Conservation (phyloP, 2,329 filamentous ascomycete species). For the Fusarium setosum region DNA sequence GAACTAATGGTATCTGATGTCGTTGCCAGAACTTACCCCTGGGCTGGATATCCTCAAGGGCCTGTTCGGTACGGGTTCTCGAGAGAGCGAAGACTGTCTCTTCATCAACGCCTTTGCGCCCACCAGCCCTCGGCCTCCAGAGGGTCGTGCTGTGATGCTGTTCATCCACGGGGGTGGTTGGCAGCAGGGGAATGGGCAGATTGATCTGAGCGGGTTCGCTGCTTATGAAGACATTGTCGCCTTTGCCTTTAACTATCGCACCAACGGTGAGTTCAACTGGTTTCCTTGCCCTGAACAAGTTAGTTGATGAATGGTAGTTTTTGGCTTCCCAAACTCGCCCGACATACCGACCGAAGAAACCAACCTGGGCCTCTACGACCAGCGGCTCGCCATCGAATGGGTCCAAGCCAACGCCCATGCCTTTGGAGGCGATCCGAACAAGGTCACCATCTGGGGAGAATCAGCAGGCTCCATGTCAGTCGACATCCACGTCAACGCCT, state of each 20-base stretch:
- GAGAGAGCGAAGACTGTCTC: constrained; percentile 45
- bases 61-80: constrained; percentile 31
- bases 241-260: constrained; percentile 43
- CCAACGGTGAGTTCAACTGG: constrained; percentile 29
- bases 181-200: constrained; percentile 36
- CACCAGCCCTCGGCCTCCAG: neutral
- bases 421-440: constrained; percentile 42
- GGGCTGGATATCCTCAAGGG: constrained; percentile 29
- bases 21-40: constrained; percentile 28
- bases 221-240: constrained; percentile 43
- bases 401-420: constrained; percentile 39
- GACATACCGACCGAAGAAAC: constrained; percentile 51
- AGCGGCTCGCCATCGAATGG: constrained; percentile 43
- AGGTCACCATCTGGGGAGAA: constrained; percentile 44
- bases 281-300: neutral
- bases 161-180: constrained; percentile 43
- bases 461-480: constrained; percentile 48
- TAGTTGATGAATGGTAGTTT: constrained; percentile 24
- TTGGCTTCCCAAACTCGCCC: constrained; percentile 58
- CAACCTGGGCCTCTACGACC: constrained; percentile 44
- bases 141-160: constrained; percentile 36
- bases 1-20: neutral
- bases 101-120: constrained; percentile 44
- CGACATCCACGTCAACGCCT: constrained; percentile 40
- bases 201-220: constrained; percentile 40